Conservation (phyloP, 495 filamentous ascomycete genomes). For the Tuber microsphaerosporum region DNA sequence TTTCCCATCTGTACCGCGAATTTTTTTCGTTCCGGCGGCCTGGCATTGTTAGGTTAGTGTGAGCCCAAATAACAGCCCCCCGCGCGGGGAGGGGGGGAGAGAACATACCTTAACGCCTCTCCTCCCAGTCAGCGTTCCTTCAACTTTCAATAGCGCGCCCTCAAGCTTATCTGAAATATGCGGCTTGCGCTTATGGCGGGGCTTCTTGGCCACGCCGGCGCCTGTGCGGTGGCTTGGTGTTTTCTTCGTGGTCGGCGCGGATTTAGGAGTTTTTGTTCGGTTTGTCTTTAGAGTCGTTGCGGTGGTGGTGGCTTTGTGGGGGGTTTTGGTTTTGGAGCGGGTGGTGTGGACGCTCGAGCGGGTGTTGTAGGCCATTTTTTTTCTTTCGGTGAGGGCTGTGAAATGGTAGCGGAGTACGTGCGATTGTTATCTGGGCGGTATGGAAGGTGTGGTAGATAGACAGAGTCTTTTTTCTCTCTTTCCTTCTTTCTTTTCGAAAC, state of each 20-base stretch:
- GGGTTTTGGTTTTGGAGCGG: slow-evolving; percentile 35
- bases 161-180: slow-evolving; percentile 41
- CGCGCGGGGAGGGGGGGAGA: background rate
- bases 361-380: slow-evolving; percentile 41
- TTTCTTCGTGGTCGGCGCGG: slow-evolving; percentile 18
- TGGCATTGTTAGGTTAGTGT: slow-evolving; percentile 16
- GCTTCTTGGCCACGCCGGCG: slow-evolving; percentile 18
- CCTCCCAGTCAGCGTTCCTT: slow-evolving; percentile 39
- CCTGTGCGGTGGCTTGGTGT: slow-evolving; percentile 19
- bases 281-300: slow-evolving; percentile 38
- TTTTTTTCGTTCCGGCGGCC: slow-evolving; percentile 43
- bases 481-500: background rate
- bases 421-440: background rate
- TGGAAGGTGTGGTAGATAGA: background rate
- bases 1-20: slow-evolving; percentile 43
- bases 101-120: slow-evolving; percentile 38
- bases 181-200: slow-evolving; percentile 43
- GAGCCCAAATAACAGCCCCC: background rate
- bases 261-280: slow-evolving; percentile 20
- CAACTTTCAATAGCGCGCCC: slow-evolving; percentile 41
- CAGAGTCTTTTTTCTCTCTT: background rate
- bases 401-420: background rate
- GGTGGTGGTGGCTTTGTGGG: slow-evolving; percentile 33
- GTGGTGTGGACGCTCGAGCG: slow-evolving; percentile 35
- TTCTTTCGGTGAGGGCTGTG: slow-evolving; percentile 22